Percentiles rank a stretch among this genome's conserved stretches.
Evolutionary conservation across 495 filamentous ascomycete species (phyloP).

Genomic region (Xylaria nigripes): DNA sequence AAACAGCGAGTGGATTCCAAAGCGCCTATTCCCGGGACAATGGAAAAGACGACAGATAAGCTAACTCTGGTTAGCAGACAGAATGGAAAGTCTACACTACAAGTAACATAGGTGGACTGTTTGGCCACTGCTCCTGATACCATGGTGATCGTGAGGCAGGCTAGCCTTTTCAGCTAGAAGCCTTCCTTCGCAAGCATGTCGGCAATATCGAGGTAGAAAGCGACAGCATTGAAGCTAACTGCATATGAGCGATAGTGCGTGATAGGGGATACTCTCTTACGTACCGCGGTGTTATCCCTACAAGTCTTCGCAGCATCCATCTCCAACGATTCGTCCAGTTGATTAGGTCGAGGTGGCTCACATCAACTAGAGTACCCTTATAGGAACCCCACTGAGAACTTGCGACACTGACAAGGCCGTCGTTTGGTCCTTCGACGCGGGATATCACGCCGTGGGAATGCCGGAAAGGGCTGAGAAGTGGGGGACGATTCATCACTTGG

Average conservation of each 20-base stretch:
- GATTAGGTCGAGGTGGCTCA: slow-evolving; percentile 88
- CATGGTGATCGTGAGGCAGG: neutral
- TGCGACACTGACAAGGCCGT: slow-evolving; percentile 82
- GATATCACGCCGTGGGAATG: slow-evolving; percentile 63
- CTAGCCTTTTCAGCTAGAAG: slow-evolving; percentile 30
- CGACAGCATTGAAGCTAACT: slow-evolving; percentile 86
- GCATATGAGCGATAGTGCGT: slow-evolving; percentile 9
- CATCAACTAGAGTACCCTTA: slow-evolving; percentile 79
- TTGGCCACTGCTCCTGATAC: neutral
- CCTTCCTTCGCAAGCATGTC: slow-evolving; percentile 75
- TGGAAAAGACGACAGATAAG: too few species aligned
- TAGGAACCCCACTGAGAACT: slow-evolving; percentile 88
- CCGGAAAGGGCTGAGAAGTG: slow-evolving; percentile 65
- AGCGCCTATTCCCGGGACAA: too few species aligned
- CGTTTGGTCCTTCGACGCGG: slow-evolving; percentile 71
- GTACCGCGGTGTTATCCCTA: slow-evolving; percentile 62
- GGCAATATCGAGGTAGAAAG: slow-evolving; percentile 87
- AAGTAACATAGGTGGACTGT: neutral
- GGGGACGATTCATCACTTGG: slow-evolving; percentile 44
- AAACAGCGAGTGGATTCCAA: too few species aligned
- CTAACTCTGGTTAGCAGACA: neutral
- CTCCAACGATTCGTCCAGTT: slow-evolving; percentile 88
- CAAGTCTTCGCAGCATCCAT: slow-evolving; percentile 59
- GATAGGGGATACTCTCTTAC: slow-evolving; percentile 17
- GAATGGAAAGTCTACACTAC: neutral